Conservation (phyloP, 2,329 filamentous ascomycete genomes). For the Madurella fahalii region DNA sequence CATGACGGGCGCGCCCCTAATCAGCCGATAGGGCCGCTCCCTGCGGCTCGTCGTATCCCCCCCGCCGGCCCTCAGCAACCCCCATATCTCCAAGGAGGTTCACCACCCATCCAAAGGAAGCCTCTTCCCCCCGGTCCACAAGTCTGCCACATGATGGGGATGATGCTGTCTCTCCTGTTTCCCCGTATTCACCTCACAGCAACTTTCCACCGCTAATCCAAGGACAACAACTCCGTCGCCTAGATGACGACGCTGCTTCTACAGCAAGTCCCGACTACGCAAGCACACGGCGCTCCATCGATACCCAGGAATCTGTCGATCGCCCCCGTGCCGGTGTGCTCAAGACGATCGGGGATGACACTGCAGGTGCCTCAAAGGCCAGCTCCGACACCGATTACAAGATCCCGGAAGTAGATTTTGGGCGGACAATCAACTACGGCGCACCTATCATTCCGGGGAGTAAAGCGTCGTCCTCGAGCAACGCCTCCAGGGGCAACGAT, state of each 20-base stretch:
- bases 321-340: constrained; percentile 73
- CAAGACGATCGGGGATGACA: constrained; percentile 65
- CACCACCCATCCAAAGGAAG: constrained; percentile 30
- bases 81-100: constrained; percentile 21
- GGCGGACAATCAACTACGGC: constrained; percentile 69
- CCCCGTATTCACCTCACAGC: constrained; percentile 16
- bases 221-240: constrained; percentile 30
- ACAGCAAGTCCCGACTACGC: constrained; percentile 72
- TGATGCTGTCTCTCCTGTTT: constrained; percentile 19
- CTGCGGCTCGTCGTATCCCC: constrained; percentile 25
- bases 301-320: constrained; percentile 51
- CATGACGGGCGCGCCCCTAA: constrained; percentile 4
- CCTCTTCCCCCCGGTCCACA: constrained; percentile 29
- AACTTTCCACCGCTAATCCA: constrained; percentile 4
- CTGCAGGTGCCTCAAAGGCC: constrained; percentile 26
- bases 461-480: constrained; percentile 29
- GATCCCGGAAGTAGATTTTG: constrained; percentile 79
- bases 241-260: constrained; percentile 60
- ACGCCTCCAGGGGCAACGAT: not conserved
- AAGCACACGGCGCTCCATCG: constrained; percentile 58
- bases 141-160: constrained; percentile 22
- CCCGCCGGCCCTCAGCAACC: constrained; percentile 17
- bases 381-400: constrained; percentile 38
- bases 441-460: constrained; percentile 32
- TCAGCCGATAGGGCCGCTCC: constrained; percentile 14